phyloP scores from a whole-genome alignment of 257 asterid species.

The Gentiana macrophylla region DNA sequence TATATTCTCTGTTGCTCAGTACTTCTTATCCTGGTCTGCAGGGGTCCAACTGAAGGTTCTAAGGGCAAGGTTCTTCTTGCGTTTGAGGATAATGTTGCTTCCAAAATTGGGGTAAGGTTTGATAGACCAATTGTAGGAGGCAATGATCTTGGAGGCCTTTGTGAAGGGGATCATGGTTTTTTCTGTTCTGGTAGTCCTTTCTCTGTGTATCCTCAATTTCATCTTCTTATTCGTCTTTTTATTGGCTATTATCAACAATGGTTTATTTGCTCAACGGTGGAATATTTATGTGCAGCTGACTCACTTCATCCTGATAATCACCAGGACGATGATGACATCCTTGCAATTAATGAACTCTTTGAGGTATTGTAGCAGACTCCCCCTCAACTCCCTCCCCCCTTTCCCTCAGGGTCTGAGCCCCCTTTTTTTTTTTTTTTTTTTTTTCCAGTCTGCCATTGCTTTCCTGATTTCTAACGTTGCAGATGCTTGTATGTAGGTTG shows the following conservation, averaged over 20 bases:
- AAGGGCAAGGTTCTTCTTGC: constrained; percentile 74
- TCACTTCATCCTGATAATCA: constrained; percentile 66
- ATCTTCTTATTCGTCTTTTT: background rate
- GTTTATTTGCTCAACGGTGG: background rate
- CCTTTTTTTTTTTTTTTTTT: background rate
- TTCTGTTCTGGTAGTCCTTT: constrained; percentile 64
- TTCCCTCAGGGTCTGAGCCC: background rate
- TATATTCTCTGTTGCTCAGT: background rate
- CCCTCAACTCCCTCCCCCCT: background rate
- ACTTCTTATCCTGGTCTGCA: constrained; percentile 13
- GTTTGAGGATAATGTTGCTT: constrained; percentile 65
- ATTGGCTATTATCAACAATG: background rate
- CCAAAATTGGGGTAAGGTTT: constrained; percentile 86
- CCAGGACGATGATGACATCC: constrained; percentile 54
- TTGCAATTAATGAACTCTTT: constrained; percentile 72
- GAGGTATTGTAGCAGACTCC: constrained; percentile 38
- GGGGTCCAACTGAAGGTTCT: constrained; percentile 83
- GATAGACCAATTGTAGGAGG: constrained; percentile 78
- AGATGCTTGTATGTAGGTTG: constrained; percentile 45
- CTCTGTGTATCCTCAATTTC: background rate
- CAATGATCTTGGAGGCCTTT: constrained; percentile 81
- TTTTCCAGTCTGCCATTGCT: background rate
- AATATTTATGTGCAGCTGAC: constrained; percentile 50
- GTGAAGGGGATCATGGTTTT: constrained; percentile 79
- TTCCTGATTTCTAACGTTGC: background rate